A percentile compares a stretch with the other conserved stretches of the same genome.
These are phyloP conservation scores for Effrenium voratum DNA, from an alignment of 73 alveolate species.

Conservation along the genomic window DNA sequence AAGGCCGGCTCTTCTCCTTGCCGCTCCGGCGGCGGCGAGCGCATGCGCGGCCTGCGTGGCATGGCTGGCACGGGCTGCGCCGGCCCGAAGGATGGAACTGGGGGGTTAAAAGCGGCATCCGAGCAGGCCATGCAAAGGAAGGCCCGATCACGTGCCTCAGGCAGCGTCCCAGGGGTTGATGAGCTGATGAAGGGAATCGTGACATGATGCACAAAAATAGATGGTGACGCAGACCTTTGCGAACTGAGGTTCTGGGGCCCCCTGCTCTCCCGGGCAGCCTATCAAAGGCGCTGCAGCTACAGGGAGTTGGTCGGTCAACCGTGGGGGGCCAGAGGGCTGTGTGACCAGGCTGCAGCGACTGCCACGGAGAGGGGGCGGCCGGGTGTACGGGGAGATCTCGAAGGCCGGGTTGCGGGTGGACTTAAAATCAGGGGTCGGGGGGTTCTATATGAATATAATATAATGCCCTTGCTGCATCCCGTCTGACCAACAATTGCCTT, in stretches of 20 bases:
- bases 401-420: not conserved
- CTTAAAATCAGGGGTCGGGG: too few relatives aligned
- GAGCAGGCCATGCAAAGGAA: not conserved
- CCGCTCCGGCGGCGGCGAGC: not conserved
- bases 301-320: not conserved
- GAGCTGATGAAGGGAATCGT: not conserved
- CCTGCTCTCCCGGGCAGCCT: not conserved
- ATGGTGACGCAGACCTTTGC: not conserved
- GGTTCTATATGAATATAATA: not conserved
- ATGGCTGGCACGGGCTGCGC: not conserved
- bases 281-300: not conserved
- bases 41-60: not conserved
- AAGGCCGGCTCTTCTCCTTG: not conserved
- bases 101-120: not conserved
- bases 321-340: not conserved
- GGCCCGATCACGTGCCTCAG: not conserved
- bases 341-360: not conserved
- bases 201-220: not conserved
- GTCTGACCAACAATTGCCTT: not conserved
- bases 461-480: not conserved
- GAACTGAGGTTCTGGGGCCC: not conserved
- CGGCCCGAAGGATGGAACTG: not conserved
- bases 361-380: slow-evolving; percentile 46
- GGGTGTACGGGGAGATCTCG: slow-evolving; percentile 48
- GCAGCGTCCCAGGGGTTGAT: not conserved